Evolutionary conservation across 1,284 basidiomycete species (phyloP).

Genomic region (Pholiota adiposa): DNA sequence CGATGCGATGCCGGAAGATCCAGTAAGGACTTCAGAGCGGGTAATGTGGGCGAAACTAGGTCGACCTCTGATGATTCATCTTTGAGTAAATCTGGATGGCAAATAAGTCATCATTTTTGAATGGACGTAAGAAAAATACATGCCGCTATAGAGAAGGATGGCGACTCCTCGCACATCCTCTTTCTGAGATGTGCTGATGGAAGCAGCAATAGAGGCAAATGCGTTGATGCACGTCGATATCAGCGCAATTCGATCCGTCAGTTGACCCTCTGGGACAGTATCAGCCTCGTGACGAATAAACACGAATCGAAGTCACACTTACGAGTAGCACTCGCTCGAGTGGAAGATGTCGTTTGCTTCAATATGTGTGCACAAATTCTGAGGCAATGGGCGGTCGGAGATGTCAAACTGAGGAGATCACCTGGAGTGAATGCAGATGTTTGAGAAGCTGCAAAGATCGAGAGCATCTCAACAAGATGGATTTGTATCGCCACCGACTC

Average conservation of each 20-base stretch:
- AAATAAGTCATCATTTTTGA: neutral
- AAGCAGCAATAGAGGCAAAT: constrained; percentile 66
- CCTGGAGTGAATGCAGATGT: constrained; percentile 32
- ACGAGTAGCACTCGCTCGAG: constrained; percentile 61
- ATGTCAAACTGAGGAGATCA: constrained; percentile 48
- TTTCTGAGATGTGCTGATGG: constrained; percentile 57
- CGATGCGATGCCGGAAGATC: constrained; percentile 47
- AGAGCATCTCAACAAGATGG: constrained; percentile 77
- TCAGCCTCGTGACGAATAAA: neutral
- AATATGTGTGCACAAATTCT: constrained; percentile 83
- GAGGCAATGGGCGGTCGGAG: constrained; percentile 74
- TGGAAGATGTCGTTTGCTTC: constrained; percentile 67
- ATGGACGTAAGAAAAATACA: constrained; percentile 13
- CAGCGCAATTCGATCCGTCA: constrained; percentile 63
- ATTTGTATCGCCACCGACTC: constrained; percentile 78
- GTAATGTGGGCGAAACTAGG: constrained; percentile 78
- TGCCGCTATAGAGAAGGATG: constrained; percentile 82
- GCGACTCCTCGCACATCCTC: constrained; percentile 84
- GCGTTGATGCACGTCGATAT: constrained; percentile 72
- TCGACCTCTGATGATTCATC: constrained; percentile 84
- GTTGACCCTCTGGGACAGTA: constrained; percentile 41
- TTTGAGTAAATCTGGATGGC: constrained; percentile 70
- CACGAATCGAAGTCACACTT: constrained; percentile 36
- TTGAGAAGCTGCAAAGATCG: constrained; percentile 65
- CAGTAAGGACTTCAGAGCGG: constrained; percentile 77